These are phyloP conservation scores for Penicillium salamii DNA, from an alignment of 495 filamentous ascomycete genomes.

Conservation along the genomic window DNA sequence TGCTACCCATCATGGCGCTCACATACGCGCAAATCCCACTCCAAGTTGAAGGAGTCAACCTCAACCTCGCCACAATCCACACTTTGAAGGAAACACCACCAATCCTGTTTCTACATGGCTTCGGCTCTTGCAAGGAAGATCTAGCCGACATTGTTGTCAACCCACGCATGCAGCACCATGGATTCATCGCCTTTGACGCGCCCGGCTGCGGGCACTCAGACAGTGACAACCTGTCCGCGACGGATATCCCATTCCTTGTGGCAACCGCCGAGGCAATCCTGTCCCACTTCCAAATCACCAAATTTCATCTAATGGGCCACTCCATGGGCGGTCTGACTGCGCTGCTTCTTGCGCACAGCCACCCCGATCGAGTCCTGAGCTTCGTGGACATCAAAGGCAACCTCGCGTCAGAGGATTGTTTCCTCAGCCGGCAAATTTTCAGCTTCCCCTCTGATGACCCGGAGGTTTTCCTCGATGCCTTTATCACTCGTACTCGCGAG, in stretches of 20 bases:
- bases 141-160: constrained; percentile 20
- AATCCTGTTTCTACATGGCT: constrained; percentile 25
- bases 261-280: constrained; percentile 19
- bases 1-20: constrained; percentile 12
- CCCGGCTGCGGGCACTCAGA: constrained; percentile 21
- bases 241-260: constrained; percentile 25
- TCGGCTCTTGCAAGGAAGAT: constrained; percentile 31
- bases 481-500: constrained; percentile 16
- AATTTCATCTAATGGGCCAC: constrained; percentile 25
- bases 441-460: constrained; percentile 16
- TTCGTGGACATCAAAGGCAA: constrained; percentile 29
- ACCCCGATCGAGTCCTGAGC: constrained; percentile 17
- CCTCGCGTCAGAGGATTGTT: constrained; percentile 27
- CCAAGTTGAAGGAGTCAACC: constrained; percentile 13
- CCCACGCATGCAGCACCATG: constrained; percentile 13
- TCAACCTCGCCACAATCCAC: constrained; percentile 19
- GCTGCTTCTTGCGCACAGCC: constrained; percentile 14
- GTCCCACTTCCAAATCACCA: constrained; percentile 13
- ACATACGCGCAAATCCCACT: constrained; percentile 13
- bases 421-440: constrained; percentile 27
- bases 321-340: constrained; percentile 29
- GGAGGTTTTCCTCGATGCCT: constrained; percentile 19
- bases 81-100: constrained; percentile 9
- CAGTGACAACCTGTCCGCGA: constrained; percentile 16
- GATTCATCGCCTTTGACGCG: constrained; percentile 23